Evolutionary conservation across 2,329 filamentous ascomycete genomes (phyloP), one percentile per base, ranked within the genome.

Genomic region (Cladophialophora bantiana): DNA sequence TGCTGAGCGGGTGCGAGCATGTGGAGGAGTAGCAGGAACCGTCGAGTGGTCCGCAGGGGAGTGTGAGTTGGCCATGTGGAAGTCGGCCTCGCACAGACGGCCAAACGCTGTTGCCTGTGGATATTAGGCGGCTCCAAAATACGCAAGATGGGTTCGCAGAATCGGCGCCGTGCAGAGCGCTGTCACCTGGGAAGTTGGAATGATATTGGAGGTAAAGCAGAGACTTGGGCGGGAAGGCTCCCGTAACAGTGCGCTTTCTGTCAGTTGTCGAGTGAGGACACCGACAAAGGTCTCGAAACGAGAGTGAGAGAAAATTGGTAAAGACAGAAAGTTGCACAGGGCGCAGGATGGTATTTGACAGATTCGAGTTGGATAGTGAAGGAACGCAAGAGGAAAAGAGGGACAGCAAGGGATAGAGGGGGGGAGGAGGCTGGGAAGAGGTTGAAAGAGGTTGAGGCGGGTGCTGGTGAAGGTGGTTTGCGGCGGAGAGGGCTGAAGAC

Each of bases 21-120:
- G 64, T 15, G 70, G 68, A 58, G 70, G 70, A 45, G 68, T 72
- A 12, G 70, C 69, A 20, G 68, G 68, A 20, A 67, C 56, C 13
- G 59, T 31, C 15, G 45, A 20, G 34, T 65, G 60, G 26, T 67
- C 54, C 7, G 50, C 40, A 5, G 50, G 55, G 18, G 66, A 48
- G 5, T 52, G 62, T 55, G 66, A 61, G 18, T 36, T 54, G n/a
- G 59, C 69, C 69, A 71, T 71, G 20, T 26, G 18, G 45, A 18
- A 26, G 13, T 50, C 45, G 45, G 26, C 5, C 20, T 31, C 45
- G 13, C 4, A 50, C 1, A 34, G 62, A 38, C 12, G 32, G 52
- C 50, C 40, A 53, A 13, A 35, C 35, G 7, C 45, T 3, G 45
- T 18, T 26, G 45, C 18, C 18, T 26, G 20, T 50, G 20, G 45